Conservation (phyloP, 345 rosid species). For the Ceriops decandra region DNA sequence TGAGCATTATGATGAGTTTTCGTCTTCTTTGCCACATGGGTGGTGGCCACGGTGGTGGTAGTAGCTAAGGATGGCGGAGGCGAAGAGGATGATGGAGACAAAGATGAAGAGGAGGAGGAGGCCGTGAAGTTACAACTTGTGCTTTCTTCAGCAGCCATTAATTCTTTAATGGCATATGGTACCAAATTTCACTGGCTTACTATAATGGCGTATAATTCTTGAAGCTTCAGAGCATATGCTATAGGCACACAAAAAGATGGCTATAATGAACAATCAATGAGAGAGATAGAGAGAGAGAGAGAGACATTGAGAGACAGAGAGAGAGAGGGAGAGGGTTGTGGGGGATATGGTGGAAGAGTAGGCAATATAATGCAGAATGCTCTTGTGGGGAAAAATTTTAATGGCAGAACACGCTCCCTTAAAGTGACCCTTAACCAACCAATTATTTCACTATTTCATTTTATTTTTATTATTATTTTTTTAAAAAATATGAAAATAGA, state of each 20-base stretch:
- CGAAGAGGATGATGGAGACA: too few relatives aligned
- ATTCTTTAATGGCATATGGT: too few relatives aligned
- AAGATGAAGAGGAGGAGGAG: not conserved
- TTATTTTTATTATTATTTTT: too few relatives aligned
- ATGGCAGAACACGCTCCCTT: slow-evolving; percentile 15
- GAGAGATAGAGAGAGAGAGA: not conserved
- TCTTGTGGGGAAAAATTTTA: not conserved
- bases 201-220: not conserved
- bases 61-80: too few relatives aligned
- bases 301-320: not conserved
- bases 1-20: too few relatives aligned
- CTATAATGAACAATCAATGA: not conserved
- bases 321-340: not conserved
- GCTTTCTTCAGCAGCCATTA: slow-evolving; percentile 3
- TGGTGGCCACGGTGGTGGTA: not conserved
- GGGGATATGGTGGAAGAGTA: not conserved
- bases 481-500: not conserved
- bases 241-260: not conserved
- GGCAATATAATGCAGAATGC: not conserved
- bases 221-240: not conserved
- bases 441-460: not conserved
- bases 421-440: slow-evolving; percentile 27
- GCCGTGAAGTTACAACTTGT: not conserved
- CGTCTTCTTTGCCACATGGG: not conserved
- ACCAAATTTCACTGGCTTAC: too few relatives aligned